Evolutionary conservation across 2,329 filamentous ascomycete genomes (phyloP).

Genomic region (Pseudopithomyces maydicus): DNA sequence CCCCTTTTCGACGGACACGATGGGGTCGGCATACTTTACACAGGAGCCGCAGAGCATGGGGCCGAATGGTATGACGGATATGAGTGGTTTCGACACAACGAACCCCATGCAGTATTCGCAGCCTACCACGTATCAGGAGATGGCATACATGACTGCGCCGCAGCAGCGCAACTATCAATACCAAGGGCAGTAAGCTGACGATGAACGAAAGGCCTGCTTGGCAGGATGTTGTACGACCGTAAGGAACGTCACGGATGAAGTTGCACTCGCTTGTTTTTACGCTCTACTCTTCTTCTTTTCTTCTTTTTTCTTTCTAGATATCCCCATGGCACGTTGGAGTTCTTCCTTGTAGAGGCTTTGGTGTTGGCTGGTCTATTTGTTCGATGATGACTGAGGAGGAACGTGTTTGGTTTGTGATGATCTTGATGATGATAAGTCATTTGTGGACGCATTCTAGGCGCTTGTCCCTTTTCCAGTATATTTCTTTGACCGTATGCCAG

Average conservation of each 20-base stretch:
- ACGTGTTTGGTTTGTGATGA: slow-evolving; percentile 1
- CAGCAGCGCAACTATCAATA: slow-evolving; percentile 40
- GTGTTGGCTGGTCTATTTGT: not conserved
- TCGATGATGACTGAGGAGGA: not conserved
- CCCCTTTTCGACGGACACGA: slow-evolving; percentile 29
- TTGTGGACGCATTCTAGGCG: slow-evolving; percentile 11
- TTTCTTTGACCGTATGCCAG: slow-evolving; percentile 1
- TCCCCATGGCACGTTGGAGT: slow-evolving; percentile 18
- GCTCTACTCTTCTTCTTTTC: slow-evolving; percentile 6
- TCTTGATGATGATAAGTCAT: slow-evolving; percentile 9
- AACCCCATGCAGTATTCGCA: slow-evolving; percentile 38
- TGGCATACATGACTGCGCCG: slow-evolving; percentile 37
- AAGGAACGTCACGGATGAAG: not conserved
- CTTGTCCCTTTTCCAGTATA: slow-evolving; percentile 10
- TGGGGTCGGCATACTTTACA: slow-evolving; percentile 32
- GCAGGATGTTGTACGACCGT: slow-evolving; percentile 3
- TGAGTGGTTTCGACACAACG: slow-evolving; percentile 30
- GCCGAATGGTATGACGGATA: slow-evolving; percentile 23
- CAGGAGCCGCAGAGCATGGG: slow-evolving; percentile 35
- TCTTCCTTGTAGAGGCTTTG: slow-evolving; percentile 7
- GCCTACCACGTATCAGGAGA: slow-evolving; percentile 35
- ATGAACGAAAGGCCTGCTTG: not conserved
- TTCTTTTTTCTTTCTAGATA: slow-evolving; percentile 11
- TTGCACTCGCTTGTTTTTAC: slow-evolving; percentile 10
- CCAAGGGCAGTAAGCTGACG: slow-evolving; percentile 26